Percentiles rank a stretch among this genome's conserved stretches.
These are phyloP conservation scores for Claviceps sorghi DNA, from an alignment of 2,329 filamentous ascomycete genomes.

Conservation along the genomic window DNA sequence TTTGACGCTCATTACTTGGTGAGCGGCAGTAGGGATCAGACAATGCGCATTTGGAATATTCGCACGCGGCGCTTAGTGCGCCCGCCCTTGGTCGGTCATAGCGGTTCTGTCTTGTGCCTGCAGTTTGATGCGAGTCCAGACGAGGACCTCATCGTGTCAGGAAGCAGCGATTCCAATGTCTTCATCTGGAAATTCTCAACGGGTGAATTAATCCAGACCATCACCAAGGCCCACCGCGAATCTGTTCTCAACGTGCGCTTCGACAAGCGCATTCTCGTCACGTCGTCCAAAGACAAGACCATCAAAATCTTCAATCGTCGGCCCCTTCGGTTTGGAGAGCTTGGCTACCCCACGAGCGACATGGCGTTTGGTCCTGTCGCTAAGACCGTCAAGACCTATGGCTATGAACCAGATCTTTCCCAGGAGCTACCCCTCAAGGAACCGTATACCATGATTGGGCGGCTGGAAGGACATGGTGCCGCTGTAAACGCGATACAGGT, in stretches of 20 bases:
- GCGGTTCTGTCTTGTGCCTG: slow-evolving; percentile 78
- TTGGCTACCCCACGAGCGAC: slow-evolving; percentile 34
- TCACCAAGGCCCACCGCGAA: slow-evolving; percentile 67
- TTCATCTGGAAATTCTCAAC: slow-evolving; percentile 92
- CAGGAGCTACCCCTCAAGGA: slow-evolving; percentile 37
- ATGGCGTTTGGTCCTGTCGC: slow-evolving; percentile 36
- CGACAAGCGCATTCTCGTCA: slow-evolving; percentile 80
- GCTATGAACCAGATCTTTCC: slow-evolving; percentile 32
- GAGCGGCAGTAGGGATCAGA: slow-evolving; percentile 80
- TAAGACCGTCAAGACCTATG: slow-evolving; percentile 37
- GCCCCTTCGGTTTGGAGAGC: slow-evolving; percentile 45
- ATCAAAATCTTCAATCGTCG: slow-evolving; percentile 92
- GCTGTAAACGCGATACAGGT: slow-evolving; percentile 96
- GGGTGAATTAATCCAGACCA: slow-evolving; percentile 62
- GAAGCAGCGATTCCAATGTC: slow-evolving; percentile 81
- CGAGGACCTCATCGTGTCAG: slow-evolving; percentile 88
- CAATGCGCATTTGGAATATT: slow-evolving; percentile 81
- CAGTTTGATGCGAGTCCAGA: slow-evolving; percentile 83
- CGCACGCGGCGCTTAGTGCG: slow-evolving; percentile 63
- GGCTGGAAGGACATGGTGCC: slow-evolving; percentile 69
- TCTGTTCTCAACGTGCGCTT: slow-evolving; percentile 91
- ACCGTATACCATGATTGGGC: slow-evolving; percentile 64
- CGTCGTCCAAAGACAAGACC: slow-evolving; percentile 91
- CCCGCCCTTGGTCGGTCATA: slow-evolving; percentile 61
- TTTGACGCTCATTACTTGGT: slow-evolving; percentile 76